Base-by-base conservation (phyloP, 1,139 yeast species). In the Debaryomyces sp. region DNA sequence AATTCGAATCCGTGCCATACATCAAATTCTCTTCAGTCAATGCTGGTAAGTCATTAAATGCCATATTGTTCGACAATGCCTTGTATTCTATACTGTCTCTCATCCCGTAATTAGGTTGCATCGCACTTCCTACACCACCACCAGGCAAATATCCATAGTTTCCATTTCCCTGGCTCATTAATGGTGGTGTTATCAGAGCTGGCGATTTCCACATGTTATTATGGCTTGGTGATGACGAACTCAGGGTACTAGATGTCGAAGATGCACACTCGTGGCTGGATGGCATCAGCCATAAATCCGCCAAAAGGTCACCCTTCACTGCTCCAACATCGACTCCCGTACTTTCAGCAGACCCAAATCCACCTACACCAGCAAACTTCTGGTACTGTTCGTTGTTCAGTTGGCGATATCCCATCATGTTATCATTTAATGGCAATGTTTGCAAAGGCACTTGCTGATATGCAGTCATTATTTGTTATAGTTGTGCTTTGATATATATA, bases 241-340 rank as follows among this genome's bases (percentile, higher is more conserved):
- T 51, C 8, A 54, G 50, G 2, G 47, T 27, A n/a, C 40, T 43
- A 15, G 57, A 51, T 21, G 54, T 56, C 26, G 36, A 22, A 10
- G 43, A 41, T 15, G 29, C 10, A 13, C 36, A 21, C 7, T 29
- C 36, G 23, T 29, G 15, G 12, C 24, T 23, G 1, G 27, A 27
- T 9, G 54, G 41, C 13, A 65, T 57, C 45, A 62, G 70, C 76
- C 76, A 71, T 50, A 71, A 64, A 43, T 69, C 75, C 8, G 73
- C 67, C 54, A 70, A 64, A 49, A 70, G 64, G 45, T 67, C 74
- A 13, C 60, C 61, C 35, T 59, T 57, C 44, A 60, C 50, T 22
- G 59, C 66, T 22, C 59, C 60, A 36, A 63, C 55, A 44, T 62
- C 66, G 6, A 63, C 58, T 6, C 62, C 56, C 10, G 13, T 23